These are phyloP conservation scores for Citrus reticulata DNA, from an alignment of 345 rosid genomes.

Conservation along the genomic window DNA sequence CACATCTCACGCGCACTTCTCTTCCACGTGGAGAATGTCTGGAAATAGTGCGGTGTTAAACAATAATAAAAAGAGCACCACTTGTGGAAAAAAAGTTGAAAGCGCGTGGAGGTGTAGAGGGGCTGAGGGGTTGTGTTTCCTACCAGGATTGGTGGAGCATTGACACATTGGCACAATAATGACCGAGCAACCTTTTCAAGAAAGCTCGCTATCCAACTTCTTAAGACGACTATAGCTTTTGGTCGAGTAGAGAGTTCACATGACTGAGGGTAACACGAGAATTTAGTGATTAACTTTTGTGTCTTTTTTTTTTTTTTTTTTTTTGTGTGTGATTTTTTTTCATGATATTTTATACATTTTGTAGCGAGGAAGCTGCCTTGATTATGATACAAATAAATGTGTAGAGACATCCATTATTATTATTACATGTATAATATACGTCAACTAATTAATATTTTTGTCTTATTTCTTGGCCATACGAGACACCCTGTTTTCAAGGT, in stretches of 20 bases:
- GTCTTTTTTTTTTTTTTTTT: background rate
- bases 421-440: too few relatives aligned
- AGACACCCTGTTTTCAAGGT: background rate
- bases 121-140: background rate
- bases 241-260: slow-evolving; percentile 18
- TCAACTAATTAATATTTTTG: too few relatives aligned
- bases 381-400: slow-evolving; percentile 2
- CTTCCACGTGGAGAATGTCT: background rate
- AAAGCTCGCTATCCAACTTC: slow-evolving; percentile 4
- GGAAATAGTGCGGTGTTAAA: background rate
- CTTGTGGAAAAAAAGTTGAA: too few relatives aligned
- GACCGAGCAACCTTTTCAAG: slow-evolving; percentile 3
- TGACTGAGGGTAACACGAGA: slow-evolving; percentile 34
- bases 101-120: slow-evolving; percentile 10
- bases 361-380: background rate
- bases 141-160: background rate
- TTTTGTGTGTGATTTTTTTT: background rate
- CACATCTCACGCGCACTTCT: slow-evolving; percentile 6
- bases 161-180: background rate
- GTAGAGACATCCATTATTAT: slow-evolving; percentile 6
- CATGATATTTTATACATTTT: background rate
- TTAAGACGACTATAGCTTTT: background rate
- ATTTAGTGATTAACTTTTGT: slow-evolving; percentile 14
- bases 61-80: background rate
- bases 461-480: background rate